These are phyloP conservation scores for Epichloe glyceriae DNA, from an alignment of 2,329 filamentous ascomycete species.

Conservation along the genomic window DNA sequence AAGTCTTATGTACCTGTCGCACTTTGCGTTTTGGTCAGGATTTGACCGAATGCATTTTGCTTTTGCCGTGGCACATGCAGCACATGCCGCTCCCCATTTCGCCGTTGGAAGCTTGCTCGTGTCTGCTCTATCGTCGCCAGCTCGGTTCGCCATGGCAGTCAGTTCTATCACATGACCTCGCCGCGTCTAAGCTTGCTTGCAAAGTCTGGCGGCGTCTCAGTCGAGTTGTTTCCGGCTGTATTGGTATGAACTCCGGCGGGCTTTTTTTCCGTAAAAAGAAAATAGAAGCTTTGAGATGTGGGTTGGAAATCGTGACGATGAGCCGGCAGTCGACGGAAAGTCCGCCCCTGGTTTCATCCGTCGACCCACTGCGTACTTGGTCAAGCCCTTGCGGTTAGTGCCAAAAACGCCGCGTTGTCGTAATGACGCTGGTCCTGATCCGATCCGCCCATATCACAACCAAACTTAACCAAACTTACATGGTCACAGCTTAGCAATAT, in stretches of 20 bases:
- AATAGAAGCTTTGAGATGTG: background rate
- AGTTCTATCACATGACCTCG: slow-evolving; percentile 5
- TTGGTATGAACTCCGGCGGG: slow-evolving; percentile 10
- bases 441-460: background rate
- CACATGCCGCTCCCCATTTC: slow-evolving; percentile 38
- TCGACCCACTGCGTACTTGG: slow-evolving; percentile 5
- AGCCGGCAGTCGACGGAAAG: slow-evolving; percentile 4
- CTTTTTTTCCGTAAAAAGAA: slow-evolving; percentile 5
- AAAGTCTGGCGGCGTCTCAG: background rate
- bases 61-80: slow-evolving; percentile 34
- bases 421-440: too few species aligned
- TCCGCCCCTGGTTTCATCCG: slow-evolving; percentile 6
- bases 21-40: slow-evolving; percentile 24
- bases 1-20: slow-evolving; percentile 28
- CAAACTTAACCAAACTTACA: background rate
- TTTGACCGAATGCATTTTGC: slow-evolving; percentile 36
- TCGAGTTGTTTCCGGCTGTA: background rate
- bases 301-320: background rate
- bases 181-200: background rate
- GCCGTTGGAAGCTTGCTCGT: slow-evolving; percentile 22
- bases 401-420: slow-evolving; percentile 2
- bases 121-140: slow-evolving; percentile 5
- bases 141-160: slow-evolving; percentile 2
- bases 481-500: background rate
- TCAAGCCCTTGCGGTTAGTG: slow-evolving; percentile 3